A percentile compares a stretch with the other conserved stretches of the same genome.
Evolutionary conservation across 2,329 filamentous ascomycete species (phyloP).

Genomic region (Furcasterigmium furcatum): DNA sequence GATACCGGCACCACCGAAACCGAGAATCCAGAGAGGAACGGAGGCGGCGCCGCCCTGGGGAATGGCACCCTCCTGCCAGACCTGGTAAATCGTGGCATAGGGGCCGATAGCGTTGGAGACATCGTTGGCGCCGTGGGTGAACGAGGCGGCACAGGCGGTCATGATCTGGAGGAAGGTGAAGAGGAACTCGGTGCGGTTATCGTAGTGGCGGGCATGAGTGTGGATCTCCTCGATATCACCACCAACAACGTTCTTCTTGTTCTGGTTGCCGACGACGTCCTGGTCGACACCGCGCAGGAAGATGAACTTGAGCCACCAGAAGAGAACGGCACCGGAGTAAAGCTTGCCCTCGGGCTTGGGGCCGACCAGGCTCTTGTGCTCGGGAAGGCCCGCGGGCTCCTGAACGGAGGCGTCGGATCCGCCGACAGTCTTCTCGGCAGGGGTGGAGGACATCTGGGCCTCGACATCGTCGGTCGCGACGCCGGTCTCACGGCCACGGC

Average conservation of each 20-base stretch:
- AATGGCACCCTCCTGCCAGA: slow-evolving; percentile 50
- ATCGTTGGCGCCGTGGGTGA: slow-evolving; percentile 66
- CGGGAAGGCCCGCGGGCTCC: not conserved
- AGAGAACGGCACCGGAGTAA: slow-evolving; percentile 32
- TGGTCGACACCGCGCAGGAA: slow-evolving; percentile 38
- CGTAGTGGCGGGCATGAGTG: slow-evolving; percentile 54
- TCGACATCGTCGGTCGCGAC: slow-evolving; percentile 20
- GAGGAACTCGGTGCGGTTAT: slow-evolving; percentile 59
- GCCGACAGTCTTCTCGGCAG: slow-evolving; percentile 13
- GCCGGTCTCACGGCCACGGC: slow-evolving; percentile 21
- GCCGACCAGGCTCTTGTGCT: slow-evolving; percentile 22
- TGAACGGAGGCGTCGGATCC: slow-evolving; percentile 1
- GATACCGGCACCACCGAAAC: slow-evolving; percentile 25
- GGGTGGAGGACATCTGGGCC: slow-evolving; percentile 11
- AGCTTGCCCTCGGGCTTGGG: slow-evolving; percentile 30
- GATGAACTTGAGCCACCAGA: slow-evolving; percentile 34
- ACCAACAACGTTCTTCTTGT: slow-evolving; percentile 37
- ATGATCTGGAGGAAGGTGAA: slow-evolving; percentile 59
- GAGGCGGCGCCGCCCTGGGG: slow-evolving; percentile 27
- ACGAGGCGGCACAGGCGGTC: slow-evolving; percentile 60
- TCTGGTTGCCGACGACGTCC: slow-evolving; percentile 25
- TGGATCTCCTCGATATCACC: slow-evolving; percentile 53
- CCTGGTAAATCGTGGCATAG: slow-evolving; percentile 59
- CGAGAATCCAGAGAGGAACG: slow-evolving; percentile 59
- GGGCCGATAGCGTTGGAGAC: slow-evolving; percentile 62